Conservation (phyloP, 257 asterid genomes). For the Paulownia fortunei region DNA sequence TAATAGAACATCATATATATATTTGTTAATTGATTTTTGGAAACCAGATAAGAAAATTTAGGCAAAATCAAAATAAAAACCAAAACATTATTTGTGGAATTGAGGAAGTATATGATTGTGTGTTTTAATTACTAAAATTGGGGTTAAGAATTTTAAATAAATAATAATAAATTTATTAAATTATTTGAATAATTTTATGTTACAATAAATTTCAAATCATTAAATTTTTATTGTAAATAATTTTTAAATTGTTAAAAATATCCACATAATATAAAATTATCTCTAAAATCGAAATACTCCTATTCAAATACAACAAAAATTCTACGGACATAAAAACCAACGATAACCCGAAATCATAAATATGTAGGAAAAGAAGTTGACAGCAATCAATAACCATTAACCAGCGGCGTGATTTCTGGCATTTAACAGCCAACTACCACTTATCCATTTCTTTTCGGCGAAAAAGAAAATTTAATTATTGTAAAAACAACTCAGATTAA, state of each 20-base stretch:
- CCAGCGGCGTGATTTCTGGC: constrained; percentile 47
- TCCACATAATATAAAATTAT: too few species aligned
- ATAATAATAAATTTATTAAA: too few species aligned
- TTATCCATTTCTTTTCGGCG: constrained; percentile 6
- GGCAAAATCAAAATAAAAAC: neutral
- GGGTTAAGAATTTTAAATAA: too few species aligned
- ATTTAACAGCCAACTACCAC: constrained; percentile 42
- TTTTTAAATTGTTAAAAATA: too few species aligned
- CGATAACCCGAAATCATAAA: neutral
- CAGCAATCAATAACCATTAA: constrained; percentile 16
- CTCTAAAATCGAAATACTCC: too few species aligned
- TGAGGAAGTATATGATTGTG: too few species aligned
- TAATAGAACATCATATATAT: neutral
- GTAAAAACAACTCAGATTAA: neutral
- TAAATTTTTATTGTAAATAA: too few species aligned
- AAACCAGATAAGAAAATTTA: neutral
- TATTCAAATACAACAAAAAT: too few species aligned
- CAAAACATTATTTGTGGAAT: neutral
- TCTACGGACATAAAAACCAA: neutral
- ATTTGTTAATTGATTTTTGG: neutral
- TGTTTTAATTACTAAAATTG: too few species aligned
- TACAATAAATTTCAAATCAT: too few species aligned
- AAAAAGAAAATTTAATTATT: neutral
- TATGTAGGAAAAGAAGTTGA: constrained; percentile 5
- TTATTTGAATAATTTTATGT: too few species aligned